Evolutionary conservation across 2,329 filamentous ascomycete genomes (phyloP).

Genomic region (Fusarium chuoi): DNA sequence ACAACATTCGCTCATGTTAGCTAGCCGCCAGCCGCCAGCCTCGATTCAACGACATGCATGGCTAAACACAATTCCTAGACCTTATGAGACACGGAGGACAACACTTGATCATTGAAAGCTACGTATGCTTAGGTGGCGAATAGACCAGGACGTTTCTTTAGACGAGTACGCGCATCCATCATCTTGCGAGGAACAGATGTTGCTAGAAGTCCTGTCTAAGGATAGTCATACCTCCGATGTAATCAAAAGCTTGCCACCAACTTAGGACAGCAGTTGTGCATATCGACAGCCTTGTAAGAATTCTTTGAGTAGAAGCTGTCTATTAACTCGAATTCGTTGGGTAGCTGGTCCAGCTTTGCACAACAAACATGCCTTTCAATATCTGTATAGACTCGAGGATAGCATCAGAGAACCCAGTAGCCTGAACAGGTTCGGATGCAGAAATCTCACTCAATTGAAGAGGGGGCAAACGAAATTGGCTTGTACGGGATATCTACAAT

Average conservation of each 20-base stretch:
- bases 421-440: neutral
- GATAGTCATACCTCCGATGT: neutral
- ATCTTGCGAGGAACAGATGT: neutral
- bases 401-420: neutral
- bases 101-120: neutral
- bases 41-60: constrained; percentile 6
- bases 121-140: constrained; percentile 21
- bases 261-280: neutral
- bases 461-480: neutral
- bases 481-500: constrained; percentile 4
- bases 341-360: neutral
- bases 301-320: neutral
- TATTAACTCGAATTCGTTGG: neutral
- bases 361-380: neutral
- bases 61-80: neutral
- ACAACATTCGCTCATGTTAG: neutral
- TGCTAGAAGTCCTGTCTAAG: neutral
- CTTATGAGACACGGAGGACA: neutral
- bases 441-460: neutral
- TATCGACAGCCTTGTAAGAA: neutral
- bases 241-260: neutral
- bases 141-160: neutral
- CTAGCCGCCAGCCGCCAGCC: constrained; percentile 1
- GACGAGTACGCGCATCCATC: neutral
- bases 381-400: neutral